Base-by-base conservation (phyloP, 2,329 filamentous ascomycete genomes). In the Diplodia seriata region DNA sequence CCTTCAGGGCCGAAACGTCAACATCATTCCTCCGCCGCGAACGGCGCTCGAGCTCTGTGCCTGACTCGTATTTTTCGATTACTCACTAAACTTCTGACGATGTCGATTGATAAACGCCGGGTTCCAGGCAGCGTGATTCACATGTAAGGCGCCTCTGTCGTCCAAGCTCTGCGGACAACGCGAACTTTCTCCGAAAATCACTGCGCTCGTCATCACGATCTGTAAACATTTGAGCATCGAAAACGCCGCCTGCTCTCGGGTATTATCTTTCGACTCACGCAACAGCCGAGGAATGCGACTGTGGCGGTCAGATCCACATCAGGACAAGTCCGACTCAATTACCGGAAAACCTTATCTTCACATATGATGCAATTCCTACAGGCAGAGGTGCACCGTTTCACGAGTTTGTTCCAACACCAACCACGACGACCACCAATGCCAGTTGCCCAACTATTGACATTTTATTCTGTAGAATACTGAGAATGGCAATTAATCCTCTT, bases 121-220 rank as follows among this genome's bases (percentile, higher is more conserved):
- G 43, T 14, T 20, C 59, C 36, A 26, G 29, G 20, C 36, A 18
- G 33, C 11, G 56, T 6, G 8, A 29, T 20, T 33, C 40, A 23
- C 31, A 18, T 26, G 47, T 15, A 31, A 51, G 29, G 43, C 47
- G 40, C 40, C 40, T 50, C n/a, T 4, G 18, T 31, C 31, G 59
- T 26, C 59, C 29, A 63, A 63, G 59, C 59, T 63, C 36, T 29
- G 40, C 23, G 23, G 23, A 33, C 8, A 40, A n/a, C 29, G 59
- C 59, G 59, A 63, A 63, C 43, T 63, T 63, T 51, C 59, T 51
- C 43, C 59, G 59, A 63, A 51, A 6, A 29, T 38, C 47, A 18
- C n/a, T 50, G 56, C 38, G 31, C 51, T 31, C 51, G 51, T 55
- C 51, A 55, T 33, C 11, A 18, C 6, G 50, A 47, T 29, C 50